These are phyloP conservation scores for Arthrobotrys entomopaga DNA, from an alignment of 2,329 filamentous ascomycete genomes.

Conservation along the genomic window DNA sequence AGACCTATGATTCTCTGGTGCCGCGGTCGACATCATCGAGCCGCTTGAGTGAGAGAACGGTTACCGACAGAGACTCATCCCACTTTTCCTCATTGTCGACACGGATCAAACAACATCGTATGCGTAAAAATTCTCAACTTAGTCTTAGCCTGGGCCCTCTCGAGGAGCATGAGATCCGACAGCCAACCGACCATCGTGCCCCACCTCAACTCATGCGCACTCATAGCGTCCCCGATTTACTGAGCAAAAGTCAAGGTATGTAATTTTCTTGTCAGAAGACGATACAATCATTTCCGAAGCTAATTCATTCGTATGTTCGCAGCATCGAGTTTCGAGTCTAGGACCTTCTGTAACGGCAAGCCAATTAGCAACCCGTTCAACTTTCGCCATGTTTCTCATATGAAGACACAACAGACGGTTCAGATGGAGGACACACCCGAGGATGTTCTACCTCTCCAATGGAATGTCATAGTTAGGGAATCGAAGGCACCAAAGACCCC, in stretches of 20 bases:
- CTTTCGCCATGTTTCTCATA: conserved; percentile 49
- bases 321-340: conserved; percentile 27
- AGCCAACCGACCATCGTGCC: conserved; percentile 30
- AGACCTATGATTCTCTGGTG: conserved; percentile 51
- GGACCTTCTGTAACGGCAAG: conserved; percentile 51
- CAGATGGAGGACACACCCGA: conserved; percentile 49
- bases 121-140: conserved; percentile 51
- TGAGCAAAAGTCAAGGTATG: conserved; percentile 50
- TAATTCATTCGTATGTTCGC: not conserved
- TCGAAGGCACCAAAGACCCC: conserved; percentile 49
- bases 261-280: not conserved
- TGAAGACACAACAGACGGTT: conserved; percentile 38
- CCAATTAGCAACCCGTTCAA: conserved; percentile 53
- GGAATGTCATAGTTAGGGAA: conserved; percentile 43
- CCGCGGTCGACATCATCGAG: conserved; percentile 52
- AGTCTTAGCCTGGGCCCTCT: conserved; percentile 49
- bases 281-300: not conserved
- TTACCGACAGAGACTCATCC: conserved; percentile 41
- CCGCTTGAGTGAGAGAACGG: conserved; percentile 39
- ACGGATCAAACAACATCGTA: conserved; percentile 47
- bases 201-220: conserved; percentile 41
- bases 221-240: conserved; percentile 48
- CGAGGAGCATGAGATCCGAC: conserved; percentile 50
- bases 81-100: conserved; percentile 42
- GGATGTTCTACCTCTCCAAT: conserved; percentile 35